Conservation (phyloP, 2,329 filamentous ascomycete genomes). For the Emmonsiellopsis sp. region DNA sequence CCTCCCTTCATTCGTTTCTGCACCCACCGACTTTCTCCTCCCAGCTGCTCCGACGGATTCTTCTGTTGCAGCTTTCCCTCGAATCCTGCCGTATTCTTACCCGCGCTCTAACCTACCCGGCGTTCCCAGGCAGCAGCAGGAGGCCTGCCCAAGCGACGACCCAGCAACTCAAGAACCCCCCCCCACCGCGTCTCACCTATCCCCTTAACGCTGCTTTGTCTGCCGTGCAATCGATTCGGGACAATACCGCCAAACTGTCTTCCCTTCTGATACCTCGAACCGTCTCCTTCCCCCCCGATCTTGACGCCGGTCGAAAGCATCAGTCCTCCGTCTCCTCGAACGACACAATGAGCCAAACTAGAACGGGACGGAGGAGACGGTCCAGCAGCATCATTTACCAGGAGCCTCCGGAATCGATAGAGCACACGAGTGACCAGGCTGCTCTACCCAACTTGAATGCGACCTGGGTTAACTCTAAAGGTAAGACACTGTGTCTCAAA, state of each 20-base stretch:
- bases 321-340: slow-evolving; percentile 38
- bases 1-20: not conserved
- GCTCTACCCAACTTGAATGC: slow-evolving; percentile 92
- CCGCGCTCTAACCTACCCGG: not conserved
- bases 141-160: not conserved
- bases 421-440: slow-evolving; percentile 95
- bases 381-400: slow-evolving; percentile 99
- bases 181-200: not conserved
- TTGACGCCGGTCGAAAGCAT: slow-evolving; percentile 52
- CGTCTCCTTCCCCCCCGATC: slow-evolving; percentile 82
- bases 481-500: slow-evolving; percentile 42
- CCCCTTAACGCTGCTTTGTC: not conserved
- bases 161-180: not conserved
- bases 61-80: too few species aligned
- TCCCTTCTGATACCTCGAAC: slow-evolving; percentile 80
- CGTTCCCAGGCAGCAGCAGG: not conserved
- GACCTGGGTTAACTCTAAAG: slow-evolving; percentile 98
- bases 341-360: slow-evolving; percentile 55
- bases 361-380: slow-evolving; percentile 71
- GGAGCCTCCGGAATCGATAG: slow-evolving; percentile 89
- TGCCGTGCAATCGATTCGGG: not conserved
- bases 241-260: slow-evolving; percentile 92
- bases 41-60: too few species aligned
- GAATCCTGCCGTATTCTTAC: not conserved
- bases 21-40: not conserved